Evolutionary conservation across 495 filamentous ascomycete genomes (phyloP), one percentile per base, ranked within the genome.

Genomic region (Aspergillus hancockii): DNA sequence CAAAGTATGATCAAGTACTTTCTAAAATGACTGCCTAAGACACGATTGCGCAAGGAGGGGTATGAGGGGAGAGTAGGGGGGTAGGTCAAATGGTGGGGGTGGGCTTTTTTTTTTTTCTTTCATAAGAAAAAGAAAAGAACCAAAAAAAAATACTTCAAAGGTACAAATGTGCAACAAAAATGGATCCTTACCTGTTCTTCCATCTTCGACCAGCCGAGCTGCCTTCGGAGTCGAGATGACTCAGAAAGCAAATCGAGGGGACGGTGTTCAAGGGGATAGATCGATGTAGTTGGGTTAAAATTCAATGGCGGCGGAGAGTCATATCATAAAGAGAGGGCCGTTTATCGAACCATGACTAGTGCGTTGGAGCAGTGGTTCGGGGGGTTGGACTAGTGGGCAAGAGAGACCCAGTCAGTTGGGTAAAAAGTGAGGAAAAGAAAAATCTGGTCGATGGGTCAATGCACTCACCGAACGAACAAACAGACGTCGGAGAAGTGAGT

Each of bases 201-300:
- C 78, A 80, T 80, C 67, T 74, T 80, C 71, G 69, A 72, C 71
- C 72, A 72, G 69, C 75, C 71, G 63, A 61, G 65, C 70, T 77
- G 73, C 72, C 71, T 74, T 70, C 63, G 59, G 65, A 68, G 66
- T 61, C 66, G 63, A 18, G 19, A 28, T 32, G 64, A 67, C 60
- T 63, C 67, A 43, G 57, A 69, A 66, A 62, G 60, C 57, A 62
- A 62, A 43, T 58, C 53, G 62, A 60, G 55, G 58, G 57, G 59
- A 54, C 51, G 57, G 62, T 56, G 52, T 55, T 46, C 58, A 47
- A 47, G 38, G 63, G 63, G 54, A 61, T 53, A 54, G n/a, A 49
- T 54, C 30, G 49, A 52, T 49, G 36, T 30, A 19, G 52, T 49
- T 52, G 49, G 43, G 54, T 43, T 50, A 63, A 57, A 60, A 64